These are phyloP conservation scores for Fusarium poae DNA, from an alignment of 2,329 filamentous ascomycete species.

Conservation along the genomic window DNA sequence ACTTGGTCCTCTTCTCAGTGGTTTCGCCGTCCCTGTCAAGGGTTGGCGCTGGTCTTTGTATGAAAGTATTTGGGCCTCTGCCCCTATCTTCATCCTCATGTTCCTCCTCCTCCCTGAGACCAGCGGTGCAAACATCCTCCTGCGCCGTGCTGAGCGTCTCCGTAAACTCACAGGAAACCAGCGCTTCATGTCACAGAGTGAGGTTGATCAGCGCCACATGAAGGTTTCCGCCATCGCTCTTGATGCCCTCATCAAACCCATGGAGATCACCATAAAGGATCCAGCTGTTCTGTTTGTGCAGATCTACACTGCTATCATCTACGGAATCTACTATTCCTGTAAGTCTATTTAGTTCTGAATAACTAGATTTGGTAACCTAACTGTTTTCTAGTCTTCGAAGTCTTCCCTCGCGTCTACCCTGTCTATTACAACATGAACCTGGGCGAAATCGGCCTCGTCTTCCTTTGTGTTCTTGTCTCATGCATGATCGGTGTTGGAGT, in stretches of 20 bases:
- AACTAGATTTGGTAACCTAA: constrained; percentile 12
- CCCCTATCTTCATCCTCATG: constrained; percentile 71
- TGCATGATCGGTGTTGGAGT: constrained; percentile 64
- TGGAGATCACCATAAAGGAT: constrained; percentile 71
- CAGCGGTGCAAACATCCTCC: constrained; percentile 68
- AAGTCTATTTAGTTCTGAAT: constrained; percentile 16
- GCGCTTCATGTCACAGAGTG: constrained; percentile 70
- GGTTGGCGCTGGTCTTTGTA: constrained; percentile 75
- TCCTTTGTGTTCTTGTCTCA: constrained; percentile 70
- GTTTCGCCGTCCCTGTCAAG: constrained; percentile 69
- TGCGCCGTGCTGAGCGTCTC: constrained; percentile 71
- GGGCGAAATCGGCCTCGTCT: constrained; percentile 70
- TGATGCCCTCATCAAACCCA: constrained; percentile 71
- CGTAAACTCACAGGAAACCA: constrained; percentile 70
- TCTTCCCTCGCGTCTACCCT: constrained; percentile 74
- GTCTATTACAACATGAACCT: constrained; percentile 70
- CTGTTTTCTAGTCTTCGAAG: constrained; percentile 64
- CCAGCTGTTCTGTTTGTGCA: constrained; percentile 73
- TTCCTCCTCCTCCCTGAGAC: constrained; percentile 76
- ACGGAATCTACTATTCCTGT: constrained; percentile 71
- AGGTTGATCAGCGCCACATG: constrained; percentile 72
- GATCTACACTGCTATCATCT: constrained; percentile 71
- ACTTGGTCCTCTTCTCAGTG: constrained; percentile 71
- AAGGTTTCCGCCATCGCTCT: constrained; percentile 61
- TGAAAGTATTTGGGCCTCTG: constrained; percentile 73